Conservation (phyloP, 2,329 filamentous ascomycete species). For the Aureobasidium uvarum region DNA sequence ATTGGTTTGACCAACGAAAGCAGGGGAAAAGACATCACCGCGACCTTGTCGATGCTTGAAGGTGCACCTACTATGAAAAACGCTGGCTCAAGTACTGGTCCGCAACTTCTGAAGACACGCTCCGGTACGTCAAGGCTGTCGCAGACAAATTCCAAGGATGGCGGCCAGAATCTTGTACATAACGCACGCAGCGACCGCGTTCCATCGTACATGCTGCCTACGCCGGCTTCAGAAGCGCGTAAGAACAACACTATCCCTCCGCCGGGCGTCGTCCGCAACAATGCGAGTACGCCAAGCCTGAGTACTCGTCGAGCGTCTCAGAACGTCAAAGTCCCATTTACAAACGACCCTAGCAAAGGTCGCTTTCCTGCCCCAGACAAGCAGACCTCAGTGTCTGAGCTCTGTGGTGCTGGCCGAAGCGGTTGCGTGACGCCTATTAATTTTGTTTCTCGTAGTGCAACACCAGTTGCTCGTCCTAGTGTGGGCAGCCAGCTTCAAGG, state of each 20-base stretch:
- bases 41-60: constrained; percentile 33
- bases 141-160: neutral
- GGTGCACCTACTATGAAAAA: constrained; percentile 27
- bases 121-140: neutral
- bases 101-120: neutral
- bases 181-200: neutral
- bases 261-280: neutral
- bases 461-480: neutral
- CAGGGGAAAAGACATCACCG: constrained; percentile 28
- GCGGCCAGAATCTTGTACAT: neutral
- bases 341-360: neutral
- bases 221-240: constrained; percentile 23
- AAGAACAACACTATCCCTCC: neutral
- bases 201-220: constrained; percentile 24
- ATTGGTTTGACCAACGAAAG: neutral
- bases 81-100: neutral
- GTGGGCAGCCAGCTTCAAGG: neutral
- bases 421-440: neutral
- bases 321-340: too few relatives aligned
- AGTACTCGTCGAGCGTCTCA: neutral
- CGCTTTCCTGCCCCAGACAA: neutral
- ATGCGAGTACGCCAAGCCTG: neutral
- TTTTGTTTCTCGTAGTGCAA: neutral
- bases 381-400: neutral
- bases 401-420: neutral